phyloP scores from a whole-genome alignment of 2,329 filamentous ascomycete genomes.

The Penicillium corylophilum region DNA sequence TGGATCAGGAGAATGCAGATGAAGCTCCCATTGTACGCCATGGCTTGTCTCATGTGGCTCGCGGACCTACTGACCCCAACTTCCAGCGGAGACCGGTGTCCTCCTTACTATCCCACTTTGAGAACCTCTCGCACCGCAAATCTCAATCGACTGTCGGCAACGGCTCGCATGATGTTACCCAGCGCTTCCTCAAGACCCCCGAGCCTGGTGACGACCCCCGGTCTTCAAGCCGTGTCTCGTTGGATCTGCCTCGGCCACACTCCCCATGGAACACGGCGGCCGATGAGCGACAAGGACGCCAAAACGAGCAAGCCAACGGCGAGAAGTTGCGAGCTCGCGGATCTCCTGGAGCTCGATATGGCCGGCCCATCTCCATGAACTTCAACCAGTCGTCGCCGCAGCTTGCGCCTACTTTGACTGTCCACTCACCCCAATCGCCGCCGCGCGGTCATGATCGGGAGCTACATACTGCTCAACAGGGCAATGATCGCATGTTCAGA shows the following conservation, averaged over 20 bases:
- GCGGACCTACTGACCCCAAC: conserved; percentile 13
- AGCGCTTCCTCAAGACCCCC: conserved; percentile 31
- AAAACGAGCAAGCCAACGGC: conserved; percentile 23
- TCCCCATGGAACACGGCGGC: conserved; percentile 37
- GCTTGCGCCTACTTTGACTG: conserved; percentile 41
- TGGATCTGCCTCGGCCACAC: conserved; percentile 43
- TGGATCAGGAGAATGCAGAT: conserved; percentile 35
- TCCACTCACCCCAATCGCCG: conserved; percentile 47
- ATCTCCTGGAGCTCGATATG: conserved; percentile 61
- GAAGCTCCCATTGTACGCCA: conserved; percentile 38
- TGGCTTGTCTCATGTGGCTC: conserved; percentile 11
- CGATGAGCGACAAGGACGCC: conserved; percentile 23
- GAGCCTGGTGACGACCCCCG: conserved; percentile 32
- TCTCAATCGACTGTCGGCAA: conserved; percentile 28
- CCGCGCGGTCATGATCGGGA: conserved; percentile 30
- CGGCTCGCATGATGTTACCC: conserved; percentile 30
- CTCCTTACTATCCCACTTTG: conserved; percentile 50
- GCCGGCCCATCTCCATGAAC: conserved; percentile 46
- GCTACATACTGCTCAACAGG: conserved; percentile 52
- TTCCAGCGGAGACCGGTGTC: conserved; percentile 47
- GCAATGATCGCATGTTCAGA: conserved; percentile 57
- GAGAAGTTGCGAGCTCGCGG: conserved; percentile 27
- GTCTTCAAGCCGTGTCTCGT: conserved; percentile 37
- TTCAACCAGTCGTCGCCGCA: conserved; percentile 41
- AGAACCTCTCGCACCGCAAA: conserved; percentile 43